Evolutionary conservation across 257 asterid genomes (phyloP).

Genomic region (Solanum infundibuliforme): DNA sequence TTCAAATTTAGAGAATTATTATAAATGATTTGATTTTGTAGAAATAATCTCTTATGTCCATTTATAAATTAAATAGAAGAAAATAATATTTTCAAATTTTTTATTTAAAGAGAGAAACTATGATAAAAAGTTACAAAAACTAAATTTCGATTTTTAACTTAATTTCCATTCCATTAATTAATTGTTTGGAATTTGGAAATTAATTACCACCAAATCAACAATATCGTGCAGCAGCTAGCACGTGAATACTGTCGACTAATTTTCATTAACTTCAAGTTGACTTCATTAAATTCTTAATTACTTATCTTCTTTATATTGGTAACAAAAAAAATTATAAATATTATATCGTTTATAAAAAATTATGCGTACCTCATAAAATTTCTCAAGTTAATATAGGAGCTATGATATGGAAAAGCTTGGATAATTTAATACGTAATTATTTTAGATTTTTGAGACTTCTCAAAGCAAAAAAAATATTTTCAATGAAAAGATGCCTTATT

Average conservation of each 20-base stretch:
- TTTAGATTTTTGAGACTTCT: not conserved
- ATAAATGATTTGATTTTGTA: not conserved
- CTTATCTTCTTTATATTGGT: not conserved
- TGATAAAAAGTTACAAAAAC: not conserved
- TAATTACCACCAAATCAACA: not conserved
- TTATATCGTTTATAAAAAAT: too few relatives aligned
- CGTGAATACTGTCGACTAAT: slow-evolving; percentile 9
- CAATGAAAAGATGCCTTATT: not conserved
- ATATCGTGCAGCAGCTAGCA: slow-evolving; percentile 3
- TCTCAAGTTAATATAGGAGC: not conserved
- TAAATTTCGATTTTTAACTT: not conserved
- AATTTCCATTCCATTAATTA: not conserved
- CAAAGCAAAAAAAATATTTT: not conserved
- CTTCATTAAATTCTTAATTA: slow-evolving; percentile 17
- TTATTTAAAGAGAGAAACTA: not conserved
- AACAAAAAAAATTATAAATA: not conserved
- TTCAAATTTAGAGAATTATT: not conserved
- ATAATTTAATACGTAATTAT: not conserved
- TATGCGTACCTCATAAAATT: not conserved
- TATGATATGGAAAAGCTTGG: not conserved
- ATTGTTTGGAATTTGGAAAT: not conserved
- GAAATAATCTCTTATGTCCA: not conserved
- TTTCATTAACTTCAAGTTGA: slow-evolving; percentile 22
- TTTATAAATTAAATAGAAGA: not conserved
- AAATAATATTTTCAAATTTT: not conserved